phyloP scores from a whole-genome alignment of 2,329 filamentous ascomycete genomes.

The Alternaria tenuissima region DNA sequence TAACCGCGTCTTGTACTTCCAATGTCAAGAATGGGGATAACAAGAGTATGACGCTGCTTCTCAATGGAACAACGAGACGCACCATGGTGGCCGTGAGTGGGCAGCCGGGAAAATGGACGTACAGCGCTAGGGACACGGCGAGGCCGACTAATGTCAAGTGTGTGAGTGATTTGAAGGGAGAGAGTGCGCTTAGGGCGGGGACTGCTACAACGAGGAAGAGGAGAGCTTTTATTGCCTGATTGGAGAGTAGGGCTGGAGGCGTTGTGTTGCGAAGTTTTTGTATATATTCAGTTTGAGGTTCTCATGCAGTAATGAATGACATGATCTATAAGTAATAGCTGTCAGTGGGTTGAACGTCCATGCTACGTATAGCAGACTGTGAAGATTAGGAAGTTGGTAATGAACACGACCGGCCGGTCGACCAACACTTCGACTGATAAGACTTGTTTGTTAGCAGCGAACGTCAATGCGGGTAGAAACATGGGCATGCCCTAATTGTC shows the following conservation, averaged over 20 bases:
- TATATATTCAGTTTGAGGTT: neutral
- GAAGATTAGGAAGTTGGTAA: neutral
- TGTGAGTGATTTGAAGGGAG: conserved; percentile 33
- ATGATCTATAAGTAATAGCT: neutral
- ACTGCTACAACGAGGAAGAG: conserved; percentile 32
- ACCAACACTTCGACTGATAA: neutral
- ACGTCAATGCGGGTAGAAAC: neutral
- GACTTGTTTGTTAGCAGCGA: neutral
- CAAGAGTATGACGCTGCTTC: conserved; percentile 39
- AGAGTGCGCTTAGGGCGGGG: conserved; percentile 29
- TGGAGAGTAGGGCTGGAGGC: neutral
- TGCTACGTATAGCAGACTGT: neutral
- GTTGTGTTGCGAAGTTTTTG: neutral
- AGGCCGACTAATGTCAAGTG: conserved; percentile 43
- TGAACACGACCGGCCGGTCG: neutral
- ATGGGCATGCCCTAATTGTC: neutral
- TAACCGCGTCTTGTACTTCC: conserved; percentile 44
- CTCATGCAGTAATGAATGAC: neutral
- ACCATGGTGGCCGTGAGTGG: conserved; percentile 30
- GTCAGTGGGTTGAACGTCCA: neutral
- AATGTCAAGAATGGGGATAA: conserved; percentile 47
- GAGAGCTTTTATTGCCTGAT: conserved; percentile 4
- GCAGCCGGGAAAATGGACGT: conserved; percentile 41
- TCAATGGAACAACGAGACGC: conserved; percentile 34
- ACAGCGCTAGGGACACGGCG: conserved; percentile 32